Evolutionary conservation across 1,284 basidiomycete genomes (phyloP).

Genomic region (Cutaneotrichosporon cyanovorans): DNA sequence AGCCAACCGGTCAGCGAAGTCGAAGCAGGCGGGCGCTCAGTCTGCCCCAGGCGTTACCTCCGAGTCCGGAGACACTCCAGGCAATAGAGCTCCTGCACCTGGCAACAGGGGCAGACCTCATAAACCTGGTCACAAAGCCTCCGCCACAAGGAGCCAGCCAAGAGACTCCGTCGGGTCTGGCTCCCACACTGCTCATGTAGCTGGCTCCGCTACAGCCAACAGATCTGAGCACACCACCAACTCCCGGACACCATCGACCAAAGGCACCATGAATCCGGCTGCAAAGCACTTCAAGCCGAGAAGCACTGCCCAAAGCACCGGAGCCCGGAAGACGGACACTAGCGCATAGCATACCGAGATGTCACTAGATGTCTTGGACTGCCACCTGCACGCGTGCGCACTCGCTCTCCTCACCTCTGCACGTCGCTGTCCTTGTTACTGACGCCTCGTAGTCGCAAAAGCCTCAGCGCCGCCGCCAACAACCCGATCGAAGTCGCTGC

Average conservation of each 20-base stretch:
- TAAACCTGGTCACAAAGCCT: too few relatives aligned
- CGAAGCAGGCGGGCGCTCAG: too few relatives aligned
- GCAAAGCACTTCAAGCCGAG: not conserved
- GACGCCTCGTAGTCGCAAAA: too few relatives aligned
- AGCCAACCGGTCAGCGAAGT: too few relatives aligned
- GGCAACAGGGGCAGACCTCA: too few relatives aligned
- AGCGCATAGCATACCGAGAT: conserved; percentile 18
- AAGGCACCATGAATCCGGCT: not conserved
- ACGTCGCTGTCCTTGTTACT: not conserved
- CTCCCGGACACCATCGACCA: not conserved
- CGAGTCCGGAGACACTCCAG: too few relatives aligned
- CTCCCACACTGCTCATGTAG: too few relatives aligned
- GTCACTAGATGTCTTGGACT: conserved; percentile 16
- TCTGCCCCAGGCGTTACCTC: too few relatives aligned
- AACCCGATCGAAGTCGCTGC: conserved; percentile 27
- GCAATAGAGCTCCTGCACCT: too few relatives aligned
- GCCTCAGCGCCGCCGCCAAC: conserved; percentile 20
- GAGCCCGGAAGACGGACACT: conserved; percentile 8
- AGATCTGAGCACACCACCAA: not conserved
- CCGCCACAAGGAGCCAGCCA: too few relatives aligned
- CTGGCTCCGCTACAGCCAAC: too few relatives aligned
- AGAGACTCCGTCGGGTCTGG: too few relatives aligned
- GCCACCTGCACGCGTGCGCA: conserved; percentile 3
- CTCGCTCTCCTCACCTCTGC: conserved; percentile 4
- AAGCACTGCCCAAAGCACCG: not conserved